Percentiles rank a stretch among this genome's conserved stretches.
Conservation (phyloP, 805 yeast genomes). For the Phaffomyces antillensis region DNA sequence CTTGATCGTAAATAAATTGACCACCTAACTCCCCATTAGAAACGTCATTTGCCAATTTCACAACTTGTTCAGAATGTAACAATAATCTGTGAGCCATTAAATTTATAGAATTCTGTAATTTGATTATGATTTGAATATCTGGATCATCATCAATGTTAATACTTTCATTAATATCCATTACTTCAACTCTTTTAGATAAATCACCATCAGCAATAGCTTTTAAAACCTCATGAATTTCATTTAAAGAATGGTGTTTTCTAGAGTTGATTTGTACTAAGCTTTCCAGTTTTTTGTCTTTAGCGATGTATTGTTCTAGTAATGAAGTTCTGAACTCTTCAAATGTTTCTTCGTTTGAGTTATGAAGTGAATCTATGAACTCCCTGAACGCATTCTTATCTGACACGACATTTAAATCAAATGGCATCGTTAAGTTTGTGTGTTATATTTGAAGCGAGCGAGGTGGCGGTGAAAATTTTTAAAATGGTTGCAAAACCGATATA, state of each 20-base stretch:
- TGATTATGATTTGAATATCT: slow-evolving; percentile 45
- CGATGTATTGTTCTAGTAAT: not conserved
- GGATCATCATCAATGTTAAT: slow-evolving; percentile 41
- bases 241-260: not conserved
- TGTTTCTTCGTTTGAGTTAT: too few relatives aligned
- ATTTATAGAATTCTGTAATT: slow-evolving; percentile 72
- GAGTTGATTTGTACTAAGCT: not conserved
- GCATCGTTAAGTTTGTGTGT: too few relatives aligned
- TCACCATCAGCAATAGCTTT: slow-evolving; percentile 88
- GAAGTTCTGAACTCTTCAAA: slow-evolving; percentile 1
- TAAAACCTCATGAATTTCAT: slow-evolving; percentile 45
- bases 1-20: slow-evolving; percentile 74
- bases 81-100: slow-evolving; percentile 84
- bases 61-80: slow-evolving; percentile 53
- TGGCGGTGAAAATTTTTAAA: too few relatives aligned
- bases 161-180: slow-evolving; percentile 18
- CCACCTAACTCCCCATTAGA: slow-evolving; percentile 90
- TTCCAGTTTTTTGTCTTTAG: slow-evolving; percentile 1
- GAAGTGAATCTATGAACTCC: too few relatives aligned
- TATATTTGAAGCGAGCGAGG: too few relatives aligned
- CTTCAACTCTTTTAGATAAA: slow-evolving; percentile 67
- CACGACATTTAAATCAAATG: too few relatives aligned
- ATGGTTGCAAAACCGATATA: too few relatives aligned
- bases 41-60: slow-evolving; percentile 78
- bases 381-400: not conserved